A percentile compares a stretch with the other conserved stretches of the same genome.
These are phyloP conservation scores for Boletus sensibilis DNA, from an alignment of 768 basidiomycete genomes.

Conservation along the genomic window DNA sequence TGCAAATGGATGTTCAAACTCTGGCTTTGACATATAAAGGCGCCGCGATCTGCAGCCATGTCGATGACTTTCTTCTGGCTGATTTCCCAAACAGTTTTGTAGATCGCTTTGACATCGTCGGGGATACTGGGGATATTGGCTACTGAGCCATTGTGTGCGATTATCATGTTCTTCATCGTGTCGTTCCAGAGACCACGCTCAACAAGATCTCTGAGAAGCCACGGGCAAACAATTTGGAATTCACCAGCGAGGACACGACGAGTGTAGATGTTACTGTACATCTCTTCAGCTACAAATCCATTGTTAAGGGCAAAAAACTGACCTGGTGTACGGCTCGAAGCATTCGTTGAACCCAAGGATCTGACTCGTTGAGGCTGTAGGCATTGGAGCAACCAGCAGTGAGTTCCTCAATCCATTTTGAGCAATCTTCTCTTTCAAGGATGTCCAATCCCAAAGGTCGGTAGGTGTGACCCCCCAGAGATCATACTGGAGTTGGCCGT, in stretches of 20 bases:
- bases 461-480: slow-evolving; percentile 92
- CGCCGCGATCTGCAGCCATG: slow-evolving; percentile 97
- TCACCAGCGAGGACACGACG: slow-evolving; percentile 99
- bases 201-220: slow-evolving; percentile 97
- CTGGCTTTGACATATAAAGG: slow-evolving; percentile 96
- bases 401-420: slow-evolving; percentile 86
- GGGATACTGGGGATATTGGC: slow-evolving; percentile 90
- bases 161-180: slow-evolving; percentile 99
- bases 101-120: slow-evolving; percentile 91
- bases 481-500: slow-evolving; percentile 90
- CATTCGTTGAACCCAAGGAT: slow-evolving; percentile 98
- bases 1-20: slow-evolving; percentile 92
- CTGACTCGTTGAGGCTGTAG: slow-evolving; percentile 97
- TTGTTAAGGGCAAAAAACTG: slow-evolving; percentile 15
- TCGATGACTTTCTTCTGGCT: slow-evolving; percentile 98
- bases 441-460: slow-evolving; percentile 91
- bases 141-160: slow-evolving; percentile 88
- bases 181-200: slow-evolving; percentile 96
- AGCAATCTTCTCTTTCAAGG: slow-evolving; percentile 83
- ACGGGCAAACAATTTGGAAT: slow-evolving; percentile 99
- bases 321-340: slow-evolving; percentile 98
- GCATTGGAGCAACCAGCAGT: slow-evolving; percentile 93
- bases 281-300: slow-evolving; percentile 8
- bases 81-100: slow-evolving; percentile 99
- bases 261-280: slow-evolving; percentile 91